Percentiles rank a stretch among this genome's conserved stretches.
These are phyloP conservation scores for Fusarium setosum DNA, from an alignment of 2,329 filamentous ascomycete species.

Conservation along the genomic window DNA sequence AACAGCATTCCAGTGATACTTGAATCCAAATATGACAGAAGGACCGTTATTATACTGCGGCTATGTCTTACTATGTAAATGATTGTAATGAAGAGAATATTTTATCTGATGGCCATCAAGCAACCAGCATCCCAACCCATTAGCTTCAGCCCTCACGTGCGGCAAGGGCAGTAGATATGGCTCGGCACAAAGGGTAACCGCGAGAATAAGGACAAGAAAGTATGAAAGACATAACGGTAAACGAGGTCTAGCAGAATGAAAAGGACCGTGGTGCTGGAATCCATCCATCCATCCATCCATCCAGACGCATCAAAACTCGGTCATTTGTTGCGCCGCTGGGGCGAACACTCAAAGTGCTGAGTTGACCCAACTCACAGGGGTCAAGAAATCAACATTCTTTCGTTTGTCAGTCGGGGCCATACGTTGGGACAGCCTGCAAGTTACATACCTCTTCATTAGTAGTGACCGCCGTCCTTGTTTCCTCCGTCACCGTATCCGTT, in stretches of 20 bases:
- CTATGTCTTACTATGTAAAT: constrained; percentile 31
- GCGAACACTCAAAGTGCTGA: not conserved
- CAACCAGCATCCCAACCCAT: not conserved
- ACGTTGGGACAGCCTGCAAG: not conserved
- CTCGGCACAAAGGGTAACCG: not conserved
- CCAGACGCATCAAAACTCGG: not conserved
- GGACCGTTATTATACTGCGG: constrained; percentile 7
- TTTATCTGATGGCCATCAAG: not conserved
- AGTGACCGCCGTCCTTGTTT: not conserved
- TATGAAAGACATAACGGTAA: not conserved
- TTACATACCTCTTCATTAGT: not conserved
- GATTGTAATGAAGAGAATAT: constrained; percentile 30
- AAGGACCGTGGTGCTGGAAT: not conserved
- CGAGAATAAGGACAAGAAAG: not conserved
- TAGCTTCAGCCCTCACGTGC: not conserved
- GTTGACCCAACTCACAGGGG: not conserved
- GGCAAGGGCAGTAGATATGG: not conserved
- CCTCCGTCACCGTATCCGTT: not conserved
- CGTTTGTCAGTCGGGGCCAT: not conserved
- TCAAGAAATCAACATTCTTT: not conserved
- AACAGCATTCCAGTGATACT: not conserved
- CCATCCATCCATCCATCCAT: not conserved
- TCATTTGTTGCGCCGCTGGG: not conserved
- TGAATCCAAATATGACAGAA: constrained; percentile 20
- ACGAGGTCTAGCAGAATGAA: not conserved